A percentile compares a stretch with the other conserved stretches of the same genome.
phyloP scores from a whole-genome alignment of 352 stramenopile species.

The Globisporangium nodosum region DNA sequence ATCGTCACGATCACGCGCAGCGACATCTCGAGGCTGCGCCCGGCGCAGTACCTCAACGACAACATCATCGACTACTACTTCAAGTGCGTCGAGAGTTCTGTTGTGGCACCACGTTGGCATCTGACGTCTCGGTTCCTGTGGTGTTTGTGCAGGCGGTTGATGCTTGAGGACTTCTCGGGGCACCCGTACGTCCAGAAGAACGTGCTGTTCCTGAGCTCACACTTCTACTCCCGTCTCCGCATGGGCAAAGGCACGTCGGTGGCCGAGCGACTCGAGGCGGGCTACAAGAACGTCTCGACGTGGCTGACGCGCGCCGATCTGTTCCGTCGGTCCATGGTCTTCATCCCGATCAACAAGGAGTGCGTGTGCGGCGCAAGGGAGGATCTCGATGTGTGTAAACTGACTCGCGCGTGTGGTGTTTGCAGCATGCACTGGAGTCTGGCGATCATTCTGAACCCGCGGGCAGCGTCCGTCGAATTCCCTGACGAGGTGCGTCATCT shows the following conservation, averaged over 20 bases:
- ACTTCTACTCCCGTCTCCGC: conserved; percentile 69
- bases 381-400: background rate
- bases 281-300: conserved; percentile 74
- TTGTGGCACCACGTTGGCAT: background rate
- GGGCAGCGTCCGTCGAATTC: conserved; percentile 26
- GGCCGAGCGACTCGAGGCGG: conserved; percentile 36
- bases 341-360: conserved; percentile 87
- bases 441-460: conserved; percentile 70
- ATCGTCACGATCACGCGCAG: conserved; percentile 68
- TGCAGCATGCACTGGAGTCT: conserved; percentile 80
- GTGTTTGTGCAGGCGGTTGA: conserved; percentile 32
- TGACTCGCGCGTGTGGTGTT: background rate
- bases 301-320: conserved; percentile 64
- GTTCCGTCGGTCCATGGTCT: conserved; percentile 71
- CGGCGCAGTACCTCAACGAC: conserved; percentile 87
- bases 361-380: conserved; percentile 20
- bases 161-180: conserved; percentile 40
- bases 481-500: conserved; percentile 21
- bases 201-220: conserved; percentile 71
- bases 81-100: conserved; percentile 44
- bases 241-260: conserved; percentile 30
- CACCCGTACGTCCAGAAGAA: conserved; percentile 51
- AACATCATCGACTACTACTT: conserved; percentile 92
- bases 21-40: conserved; percentile 54
- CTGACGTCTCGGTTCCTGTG: background rate